Percentiles rank a stretch among this genome's conserved stretches.
These are phyloP conservation scores for Barbarea vulgaris DNA, from an alignment of 345 rosid species.

Conservation along the genomic window DNA sequence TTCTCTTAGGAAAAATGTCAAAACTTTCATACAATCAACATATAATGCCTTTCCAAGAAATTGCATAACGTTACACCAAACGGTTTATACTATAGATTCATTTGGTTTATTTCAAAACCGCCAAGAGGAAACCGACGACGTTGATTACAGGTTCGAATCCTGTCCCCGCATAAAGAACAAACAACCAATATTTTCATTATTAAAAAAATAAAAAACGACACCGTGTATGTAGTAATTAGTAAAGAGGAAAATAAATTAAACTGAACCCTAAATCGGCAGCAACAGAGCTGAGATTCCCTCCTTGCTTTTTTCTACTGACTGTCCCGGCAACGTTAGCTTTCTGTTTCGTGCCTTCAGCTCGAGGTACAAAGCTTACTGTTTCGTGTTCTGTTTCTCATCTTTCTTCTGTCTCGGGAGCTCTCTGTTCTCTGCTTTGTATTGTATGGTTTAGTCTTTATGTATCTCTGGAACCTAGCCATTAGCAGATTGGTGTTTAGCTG, in stretches of 20 bases:
- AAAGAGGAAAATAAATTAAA: background rate
- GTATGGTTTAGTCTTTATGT: background rate
- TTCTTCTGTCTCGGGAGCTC: background rate
- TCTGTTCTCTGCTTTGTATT: slow-evolving; percentile 15
- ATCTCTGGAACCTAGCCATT: background rate
- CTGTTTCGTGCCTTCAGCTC: background rate
- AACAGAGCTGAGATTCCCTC: slow-evolving; percentile 5
- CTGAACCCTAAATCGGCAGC: slow-evolving; percentile 17
- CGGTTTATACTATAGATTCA: too few relatives aligned
- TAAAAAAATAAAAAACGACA: background rate
- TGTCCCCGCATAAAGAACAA: too few relatives aligned
- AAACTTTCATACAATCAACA: background rate
- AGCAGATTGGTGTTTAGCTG: background rate
- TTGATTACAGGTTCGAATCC: too few relatives aligned
- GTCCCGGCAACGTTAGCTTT: slow-evolving; percentile 4
- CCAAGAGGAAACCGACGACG: background rate
- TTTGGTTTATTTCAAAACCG: background rate
- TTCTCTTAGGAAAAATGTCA: background rate
- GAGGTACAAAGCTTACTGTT: slow-evolving; percentile 23
- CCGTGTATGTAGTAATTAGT: background rate
- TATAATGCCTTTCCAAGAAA: background rate
- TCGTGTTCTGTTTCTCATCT: background rate
- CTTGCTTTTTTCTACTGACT: background rate
- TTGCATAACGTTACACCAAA: background rate
- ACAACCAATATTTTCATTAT: too few relatives aligned